phyloP scores from a whole-genome alignment of 306 rosid genomes.

The Argentina anserina region DNA sequence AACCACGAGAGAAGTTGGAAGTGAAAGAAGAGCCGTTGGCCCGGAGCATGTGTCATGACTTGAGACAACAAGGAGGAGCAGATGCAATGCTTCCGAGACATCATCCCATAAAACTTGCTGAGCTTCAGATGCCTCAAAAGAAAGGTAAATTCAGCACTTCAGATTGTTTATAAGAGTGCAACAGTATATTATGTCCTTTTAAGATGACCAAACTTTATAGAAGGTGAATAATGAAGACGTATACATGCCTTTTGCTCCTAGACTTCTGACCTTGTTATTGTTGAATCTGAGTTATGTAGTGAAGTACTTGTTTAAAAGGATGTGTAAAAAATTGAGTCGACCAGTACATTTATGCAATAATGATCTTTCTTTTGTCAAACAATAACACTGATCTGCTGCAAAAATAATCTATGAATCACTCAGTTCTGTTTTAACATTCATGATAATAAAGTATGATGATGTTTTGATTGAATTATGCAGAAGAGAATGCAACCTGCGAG shows the following conservation, averaged over 20 bases:
- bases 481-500: constrained; percentile 35
- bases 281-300: too few relatives aligned
- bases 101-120: constrained; percentile 33
- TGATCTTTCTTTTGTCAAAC: neutral
- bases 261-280: too few relatives aligned
- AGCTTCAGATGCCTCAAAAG: constrained; percentile 26
- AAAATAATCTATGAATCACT: constrained; percentile 7
- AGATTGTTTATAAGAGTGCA: constrained; percentile 9
- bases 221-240: too few relatives aligned
- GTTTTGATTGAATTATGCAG: constrained; percentile 42
- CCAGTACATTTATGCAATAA: too few relatives aligned
- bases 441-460: constrained; percentile 13
- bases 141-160: constrained; percentile 48
- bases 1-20: constrained; percentile 37
- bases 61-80: constrained; percentile 29
- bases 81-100: constrained; percentile 25
- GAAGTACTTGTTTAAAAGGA: too few relatives aligned
- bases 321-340: too few relatives aligned
- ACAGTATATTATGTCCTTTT: too few relatives aligned
- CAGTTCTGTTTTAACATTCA: constrained; percentile 2
- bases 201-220: too few relatives aligned
- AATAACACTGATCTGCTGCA: constrained; percentile 8
- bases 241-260: too few relatives aligned
- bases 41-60: constrained; percentile 19
- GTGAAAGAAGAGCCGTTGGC: constrained; percentile 21